Evolutionary conservation across 208 protist genomes (phyloP), one percentile per base, ranked within the genome.

Genomic region (Entamoeba invadens): DNA sequence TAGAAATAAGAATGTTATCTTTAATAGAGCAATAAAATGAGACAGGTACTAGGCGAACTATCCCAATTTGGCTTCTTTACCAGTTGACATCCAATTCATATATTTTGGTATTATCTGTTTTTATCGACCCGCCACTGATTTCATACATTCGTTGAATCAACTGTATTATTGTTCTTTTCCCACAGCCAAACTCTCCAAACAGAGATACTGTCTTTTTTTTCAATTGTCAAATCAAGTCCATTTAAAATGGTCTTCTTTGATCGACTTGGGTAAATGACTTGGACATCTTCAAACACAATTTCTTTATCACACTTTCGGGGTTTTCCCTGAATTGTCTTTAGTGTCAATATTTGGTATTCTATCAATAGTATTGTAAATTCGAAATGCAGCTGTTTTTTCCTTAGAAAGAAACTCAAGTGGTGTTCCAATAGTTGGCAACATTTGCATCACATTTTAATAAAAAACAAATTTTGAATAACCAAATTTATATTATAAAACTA

Each of bases 111-210:
- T 97, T 98, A 94, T 99, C 98, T 45, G 99, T 93, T 51, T 97
- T 94, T 93, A 99, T 96, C 46, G 93, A 45, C 44, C 98, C 98
- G 14, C 25, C 0, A 91, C 42, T 96, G 18, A 97, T 97, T 92
- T 98, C 97, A 95, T 97, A 99, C 95, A 98, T 98, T 94, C 98
- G 97, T 93, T 97, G 98, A 51, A 99, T 94, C 3, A 99, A 96
- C 5, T 25, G 77, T 16, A 96, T 93, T 4, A 98, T 97, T 94
- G 97, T 98, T 95, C 96, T 97, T 94, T 98, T 98, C 45, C 98
- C 98, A 93, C 97, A 97, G 35, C 98, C 98, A 12, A 97, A 98
- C 3, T 97, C 96, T 0, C 98, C 98, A 44, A 98, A 97, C 95
- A 98, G 97, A 91, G 97, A 97, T 31, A 98, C 96, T 6, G 96